Evolutionary conservation across 208 protist genomes (phyloP).

Genomic region (Crithidia sp.): DNA sequence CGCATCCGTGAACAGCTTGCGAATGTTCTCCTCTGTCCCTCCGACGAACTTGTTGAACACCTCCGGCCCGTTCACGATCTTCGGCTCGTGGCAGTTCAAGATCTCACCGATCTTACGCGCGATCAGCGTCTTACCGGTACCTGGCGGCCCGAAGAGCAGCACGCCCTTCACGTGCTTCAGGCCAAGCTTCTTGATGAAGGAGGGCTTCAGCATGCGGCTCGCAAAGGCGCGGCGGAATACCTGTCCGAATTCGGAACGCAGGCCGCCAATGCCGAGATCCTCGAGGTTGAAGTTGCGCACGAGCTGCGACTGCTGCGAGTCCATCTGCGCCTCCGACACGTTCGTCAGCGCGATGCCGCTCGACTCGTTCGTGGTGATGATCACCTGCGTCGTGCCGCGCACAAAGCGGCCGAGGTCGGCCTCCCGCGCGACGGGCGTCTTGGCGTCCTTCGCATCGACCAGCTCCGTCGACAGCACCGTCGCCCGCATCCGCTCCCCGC

Average conservation of each 20-base stretch:
- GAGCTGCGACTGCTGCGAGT: slow-evolving; percentile 80
- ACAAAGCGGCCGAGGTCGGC: slow-evolving; percentile 50
- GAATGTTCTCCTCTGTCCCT: slow-evolving; percentile 99
- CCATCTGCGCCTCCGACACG: slow-evolving; percentile 79
- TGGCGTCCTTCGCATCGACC: slow-evolving; percentile 20
- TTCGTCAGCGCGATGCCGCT: slow-evolving; percentile 79
- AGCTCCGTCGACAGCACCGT: slow-evolving; percentile 44
- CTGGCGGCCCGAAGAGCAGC: slow-evolving; percentile 98
- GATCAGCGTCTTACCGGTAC: slow-evolving; percentile 99
- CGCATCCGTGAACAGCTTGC: slow-evolving; percentile 99
- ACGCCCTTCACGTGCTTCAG: slow-evolving; percentile 99
- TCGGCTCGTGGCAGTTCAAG: slow-evolving; percentile 96
- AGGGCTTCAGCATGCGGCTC: slow-evolving; percentile 96
- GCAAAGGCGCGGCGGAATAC: slow-evolving; percentile 99
- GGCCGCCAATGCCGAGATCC: slow-evolving; percentile 96
- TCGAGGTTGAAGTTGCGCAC: slow-evolving; percentile 91
- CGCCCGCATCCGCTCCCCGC: slow-evolving; percentile 52
- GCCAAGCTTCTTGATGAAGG: slow-evolving; percentile 95
- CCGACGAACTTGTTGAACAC: slow-evolving; percentile 99
- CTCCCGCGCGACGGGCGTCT: slow-evolving; percentile 6
- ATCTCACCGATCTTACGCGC: slow-evolving; percentile 99
- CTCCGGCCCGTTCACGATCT: slow-evolving; percentile 98
- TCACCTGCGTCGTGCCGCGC: slow-evolving; percentile 39
- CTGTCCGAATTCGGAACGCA: slow-evolving; percentile 96
- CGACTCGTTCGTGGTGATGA: slow-evolving; percentile 52